Evolutionary conservation across 2,329 filamentous ascomycete species (phyloP).

Genomic region (Colletotrichum sp.): DNA sequence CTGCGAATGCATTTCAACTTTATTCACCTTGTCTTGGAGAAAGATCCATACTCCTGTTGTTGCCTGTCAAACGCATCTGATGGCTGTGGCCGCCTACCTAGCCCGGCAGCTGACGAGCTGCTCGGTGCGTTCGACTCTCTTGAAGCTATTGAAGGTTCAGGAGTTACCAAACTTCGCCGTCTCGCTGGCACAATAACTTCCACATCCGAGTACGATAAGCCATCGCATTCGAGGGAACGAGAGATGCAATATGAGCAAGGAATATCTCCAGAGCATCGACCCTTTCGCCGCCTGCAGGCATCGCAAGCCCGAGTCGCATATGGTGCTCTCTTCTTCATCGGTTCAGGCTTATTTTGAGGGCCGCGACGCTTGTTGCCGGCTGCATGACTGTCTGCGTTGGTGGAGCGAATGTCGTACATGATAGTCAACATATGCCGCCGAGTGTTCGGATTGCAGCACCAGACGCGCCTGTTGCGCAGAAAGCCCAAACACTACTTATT

Average conservation of each 20-base stretch:
- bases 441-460: not conserved
- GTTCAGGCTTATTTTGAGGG: not conserved
- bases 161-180: not conserved
- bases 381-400: not conserved
- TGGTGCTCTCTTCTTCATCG: constrained; percentile 18
- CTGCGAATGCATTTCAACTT: not conserved
- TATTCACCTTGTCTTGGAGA: not conserved
- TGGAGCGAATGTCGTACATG: not conserved
- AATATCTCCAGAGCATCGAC: constrained; percentile 24
- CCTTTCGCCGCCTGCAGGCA: constrained; percentile 25
- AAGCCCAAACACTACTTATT: not conserved
- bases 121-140: not conserved
- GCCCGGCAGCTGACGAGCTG: not conserved
- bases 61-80: not conserved
- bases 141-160: not conserved
- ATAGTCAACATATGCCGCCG: not conserved
- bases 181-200: not conserved
- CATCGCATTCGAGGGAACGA: constrained; percentile 18
- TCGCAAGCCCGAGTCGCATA: constrained; percentile 26
- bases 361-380: not conserved
- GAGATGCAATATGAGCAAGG: constrained; percentile 23
- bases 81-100: not conserved
- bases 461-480: not conserved
- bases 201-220: not conserved
- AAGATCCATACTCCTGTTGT: not conserved